Conservation (phyloP, 1,139 yeast species). For the Candida dubliniensis region DNA sequence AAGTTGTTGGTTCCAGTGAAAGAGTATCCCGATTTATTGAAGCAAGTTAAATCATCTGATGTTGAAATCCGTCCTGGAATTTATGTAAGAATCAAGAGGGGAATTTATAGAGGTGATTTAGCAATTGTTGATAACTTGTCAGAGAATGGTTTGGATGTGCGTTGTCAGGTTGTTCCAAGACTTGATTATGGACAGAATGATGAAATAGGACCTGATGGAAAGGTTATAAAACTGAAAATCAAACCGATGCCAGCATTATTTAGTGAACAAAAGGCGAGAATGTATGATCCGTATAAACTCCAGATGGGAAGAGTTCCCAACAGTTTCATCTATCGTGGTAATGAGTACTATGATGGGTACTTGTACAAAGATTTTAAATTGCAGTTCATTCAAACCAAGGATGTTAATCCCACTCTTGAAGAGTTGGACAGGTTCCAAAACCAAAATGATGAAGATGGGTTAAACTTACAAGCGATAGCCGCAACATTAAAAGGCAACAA, state of each 20-base stretch:
- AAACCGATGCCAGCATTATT: constrained; percentile 86
- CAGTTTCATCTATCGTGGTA: constrained; percentile 75
- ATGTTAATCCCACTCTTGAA: constrained; percentile 83
- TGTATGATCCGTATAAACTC: constrained; percentile 57
- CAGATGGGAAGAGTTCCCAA: constrained; percentile 74
- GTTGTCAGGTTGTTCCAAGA: constrained; percentile 89
- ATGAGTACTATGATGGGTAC: constrained; percentile 88
- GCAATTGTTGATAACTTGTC: constrained; percentile 92
- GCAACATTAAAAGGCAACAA: constrained; percentile 70
- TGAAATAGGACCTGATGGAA: constrained; percentile 57
- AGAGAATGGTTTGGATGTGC: constrained; percentile 91
- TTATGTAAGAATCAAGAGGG: constrained; percentile 86
- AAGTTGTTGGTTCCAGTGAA: constrained; percentile 91
- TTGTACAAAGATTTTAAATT: constrained; percentile 83
- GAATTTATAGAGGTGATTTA: constrained; percentile 88
- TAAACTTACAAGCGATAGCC: constrained; percentile 83
- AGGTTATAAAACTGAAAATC: constrained; percentile 52
- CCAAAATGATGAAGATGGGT: constrained; percentile 65
- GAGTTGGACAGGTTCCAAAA: constrained; percentile 83
- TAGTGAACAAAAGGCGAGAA: constrained; percentile 66
- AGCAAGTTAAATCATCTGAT: constrained; percentile 87
- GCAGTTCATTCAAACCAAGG: constrained; percentile 76
- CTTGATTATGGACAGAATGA: constrained; percentile 81
- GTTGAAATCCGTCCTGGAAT: constrained; percentile 89
- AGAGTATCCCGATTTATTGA: constrained; percentile 89